Evolutionary conservation across 257 asterid genomes (phyloP), one percentile per base, ranked within the genome.

Genomic region (Osmanthus fragrans): DNA sequence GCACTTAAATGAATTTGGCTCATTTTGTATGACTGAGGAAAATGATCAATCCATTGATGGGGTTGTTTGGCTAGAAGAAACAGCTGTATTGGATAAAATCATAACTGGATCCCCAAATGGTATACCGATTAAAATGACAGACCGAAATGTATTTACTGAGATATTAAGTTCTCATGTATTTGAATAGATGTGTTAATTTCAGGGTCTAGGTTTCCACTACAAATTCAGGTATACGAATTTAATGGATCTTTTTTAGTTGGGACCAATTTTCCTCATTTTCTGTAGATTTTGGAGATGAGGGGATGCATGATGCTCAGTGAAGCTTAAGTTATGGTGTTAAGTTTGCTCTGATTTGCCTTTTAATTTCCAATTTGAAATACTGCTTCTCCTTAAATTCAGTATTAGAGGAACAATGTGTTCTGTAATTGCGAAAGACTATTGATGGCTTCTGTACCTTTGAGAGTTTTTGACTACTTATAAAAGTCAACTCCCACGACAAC

Each of bases 1-100:
- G 80, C 68, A 30, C 75, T 74, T 73, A 63, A 23, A 19, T 42
- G 70, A 72, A 74, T 68, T 42, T 16, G 19, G 34, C 36, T 40
- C 60, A 6, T 58, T 72, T 63, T 63, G 25, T 33, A 11, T 76
- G 77, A 49, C 51, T 45, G 25, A 29, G 70, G 56, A 69, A 27
- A 71, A 54, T 15, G 29, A 39, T 42, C 37, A 54, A 36, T 73
- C 74, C 10, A 51, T 25, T 51, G 60, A 4, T 49, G n/a, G 60
- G n/a, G 21, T 15, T 49, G 23, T 16, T 51, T 56, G 65, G 65
- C 64, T 1, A n/a, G 11, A 56, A 56, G 27, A 5, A 4, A 56
- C 65, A n/a, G 5, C 9, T 12, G 65, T 19, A 2, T 56, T 56
- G 11, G 29, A 56, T 56, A 21, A 56, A 21, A 56, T 56, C 29